These are phyloP conservation scores for Fusarium euwallaceae DNA, from an alignment of 2,329 filamentous ascomycete species.

Conservation along the genomic window DNA sequence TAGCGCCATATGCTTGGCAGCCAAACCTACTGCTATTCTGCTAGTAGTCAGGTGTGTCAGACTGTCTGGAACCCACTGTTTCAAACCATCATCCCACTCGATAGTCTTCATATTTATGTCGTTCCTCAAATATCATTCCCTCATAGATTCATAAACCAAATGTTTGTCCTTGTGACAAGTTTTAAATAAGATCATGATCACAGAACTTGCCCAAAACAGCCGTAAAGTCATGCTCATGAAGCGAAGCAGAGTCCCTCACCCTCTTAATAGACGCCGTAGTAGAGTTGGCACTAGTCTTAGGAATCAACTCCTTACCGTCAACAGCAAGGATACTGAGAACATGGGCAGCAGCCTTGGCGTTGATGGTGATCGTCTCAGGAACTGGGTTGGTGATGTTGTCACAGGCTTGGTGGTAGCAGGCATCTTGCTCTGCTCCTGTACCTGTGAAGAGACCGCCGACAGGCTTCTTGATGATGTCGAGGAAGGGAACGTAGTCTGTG, in stretches of 20 bases:
- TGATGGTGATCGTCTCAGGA: slow-evolving; percentile 50
- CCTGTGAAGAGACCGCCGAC: slow-evolving; percentile 71
- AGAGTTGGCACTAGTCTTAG: slow-evolving; percentile 38
- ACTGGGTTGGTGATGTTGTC: slow-evolving; percentile 56
- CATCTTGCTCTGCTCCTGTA: slow-evolving; percentile 42
- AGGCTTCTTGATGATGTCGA: slow-evolving; percentile 65
- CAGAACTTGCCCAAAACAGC: slow-evolving; percentile 35
- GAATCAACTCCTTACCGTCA: slow-evolving; percentile 41
- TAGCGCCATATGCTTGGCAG: background rate
- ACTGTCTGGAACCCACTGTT: background rate
- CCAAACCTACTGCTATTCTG: background rate
- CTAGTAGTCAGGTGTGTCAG: background rate
- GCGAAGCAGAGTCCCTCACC: slow-evolving; percentile 29
- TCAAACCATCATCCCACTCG: background rate
- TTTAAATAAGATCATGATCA: slow-evolving; percentile 44
- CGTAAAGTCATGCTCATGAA: slow-evolving; percentile 38
- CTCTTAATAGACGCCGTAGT: slow-evolving; percentile 36
- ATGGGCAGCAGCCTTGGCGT: slow-evolving; percentile 61
- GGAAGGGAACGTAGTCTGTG: slow-evolving; percentile 73
- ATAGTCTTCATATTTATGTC: background rate
- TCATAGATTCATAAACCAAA: background rate
- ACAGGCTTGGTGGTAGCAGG: slow-evolving; percentile 53
- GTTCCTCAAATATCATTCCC: background rate
- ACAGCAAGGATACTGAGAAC: slow-evolving; percentile 49
- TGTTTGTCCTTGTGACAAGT: background rate